Percentiles rank a stretch among this genome's conserved stretches.
These are phyloP conservation scores for Mortierella antarctica DNA, from an alignment of 192 early-diverging fungal genomes.

Conservation along the genomic window DNA sequence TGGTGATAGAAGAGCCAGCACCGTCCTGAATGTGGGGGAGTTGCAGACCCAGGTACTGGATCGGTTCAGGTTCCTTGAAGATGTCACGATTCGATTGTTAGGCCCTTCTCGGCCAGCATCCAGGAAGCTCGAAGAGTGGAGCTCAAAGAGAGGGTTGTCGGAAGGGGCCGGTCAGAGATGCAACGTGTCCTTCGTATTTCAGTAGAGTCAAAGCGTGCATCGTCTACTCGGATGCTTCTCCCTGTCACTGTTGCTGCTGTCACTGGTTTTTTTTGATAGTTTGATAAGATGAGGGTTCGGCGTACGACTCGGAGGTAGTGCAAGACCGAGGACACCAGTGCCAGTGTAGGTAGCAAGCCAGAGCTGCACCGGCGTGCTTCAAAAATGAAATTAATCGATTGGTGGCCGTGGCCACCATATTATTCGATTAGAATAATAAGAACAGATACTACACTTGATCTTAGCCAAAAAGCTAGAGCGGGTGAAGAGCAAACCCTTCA, in stretches of 20 bases:
- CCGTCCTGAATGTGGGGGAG: background rate
- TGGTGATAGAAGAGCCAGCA: background rate
- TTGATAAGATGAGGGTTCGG: slow-evolving; percentile 30
- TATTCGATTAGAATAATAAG: slow-evolving; percentile 58
- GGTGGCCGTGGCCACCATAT: slow-evolving; percentile 34
- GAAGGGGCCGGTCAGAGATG: too few relatives aligned
- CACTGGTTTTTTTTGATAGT: slow-evolving; percentile 12
- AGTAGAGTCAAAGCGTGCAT: background rate
- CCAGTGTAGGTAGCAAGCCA: slow-evolving; percentile 47
- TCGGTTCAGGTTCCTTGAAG: slow-evolving; percentile 16
- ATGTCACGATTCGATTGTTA: background rate
- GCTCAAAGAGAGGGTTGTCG: too few relatives aligned
- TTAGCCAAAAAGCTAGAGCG: slow-evolving; percentile 88
- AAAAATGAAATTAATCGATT: slow-evolving; percentile 57
- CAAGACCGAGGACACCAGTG: slow-evolving; percentile 57
- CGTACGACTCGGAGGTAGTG: slow-evolving; percentile 56
- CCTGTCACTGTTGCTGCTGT: background rate
- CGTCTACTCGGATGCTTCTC: background rate
- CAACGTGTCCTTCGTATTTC: background rate
- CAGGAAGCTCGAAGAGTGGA: too few relatives aligned
- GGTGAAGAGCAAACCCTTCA: slow-evolving; percentile 55
- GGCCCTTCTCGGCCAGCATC: too few relatives aligned
- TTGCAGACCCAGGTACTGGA: background rate
- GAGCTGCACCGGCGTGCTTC: slow-evolving; percentile 37
- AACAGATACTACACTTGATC: slow-evolving; percentile 95